phyloP scores from a whole-genome alignment of 2,329 filamentous ascomycete genomes.

The Fusarium equiseti region DNA sequence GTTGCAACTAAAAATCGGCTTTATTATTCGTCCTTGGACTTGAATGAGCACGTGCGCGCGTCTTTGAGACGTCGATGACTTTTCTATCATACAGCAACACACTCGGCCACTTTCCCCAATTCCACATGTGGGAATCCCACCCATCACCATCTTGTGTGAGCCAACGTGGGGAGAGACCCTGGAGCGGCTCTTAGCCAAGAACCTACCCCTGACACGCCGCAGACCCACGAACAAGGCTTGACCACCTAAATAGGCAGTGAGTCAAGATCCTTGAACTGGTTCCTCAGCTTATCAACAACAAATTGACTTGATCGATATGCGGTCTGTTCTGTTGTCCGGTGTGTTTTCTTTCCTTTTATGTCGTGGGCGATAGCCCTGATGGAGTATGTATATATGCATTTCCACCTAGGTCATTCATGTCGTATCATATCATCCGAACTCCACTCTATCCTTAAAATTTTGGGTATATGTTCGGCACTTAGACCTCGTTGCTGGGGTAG shows the following conservation, averaged over 20 bases:
- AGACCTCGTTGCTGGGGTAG: conserved; percentile 79
- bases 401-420: conserved; percentile 27
- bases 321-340: conserved; percentile 17
- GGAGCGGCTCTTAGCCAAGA: conserved; percentile 34
- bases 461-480: conserved; percentile 26
- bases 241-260: conserved; percentile 20
- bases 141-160: conserved; percentile 45
- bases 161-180: conserved; percentile 46
- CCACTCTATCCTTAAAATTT: conserved; percentile 1
- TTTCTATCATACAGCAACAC: conserved; percentile 18
- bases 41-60: conserved; percentile 45
- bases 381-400: neutral
- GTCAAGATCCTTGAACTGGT: conserved; percentile 34
- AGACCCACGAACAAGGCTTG: conserved; percentile 30
- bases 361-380: conserved; percentile 15
- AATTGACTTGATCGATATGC: conserved; percentile 18
- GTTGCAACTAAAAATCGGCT: conserved; percentile 20
- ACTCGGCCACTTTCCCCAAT: conserved; percentile 25
- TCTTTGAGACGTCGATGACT: conserved; percentile 25
- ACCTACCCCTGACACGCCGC: conserved; percentile 35
- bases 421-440: conserved; percentile 12
- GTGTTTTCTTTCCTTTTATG: conserved; percentile 12
- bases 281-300: conserved; percentile 11
- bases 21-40: conserved; percentile 35
- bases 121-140: conserved; percentile 39